These are phyloP conservation scores for Picochlorum sp. DNA, from an alignment of 139 green algal species.

Conservation along the genomic window DNA sequence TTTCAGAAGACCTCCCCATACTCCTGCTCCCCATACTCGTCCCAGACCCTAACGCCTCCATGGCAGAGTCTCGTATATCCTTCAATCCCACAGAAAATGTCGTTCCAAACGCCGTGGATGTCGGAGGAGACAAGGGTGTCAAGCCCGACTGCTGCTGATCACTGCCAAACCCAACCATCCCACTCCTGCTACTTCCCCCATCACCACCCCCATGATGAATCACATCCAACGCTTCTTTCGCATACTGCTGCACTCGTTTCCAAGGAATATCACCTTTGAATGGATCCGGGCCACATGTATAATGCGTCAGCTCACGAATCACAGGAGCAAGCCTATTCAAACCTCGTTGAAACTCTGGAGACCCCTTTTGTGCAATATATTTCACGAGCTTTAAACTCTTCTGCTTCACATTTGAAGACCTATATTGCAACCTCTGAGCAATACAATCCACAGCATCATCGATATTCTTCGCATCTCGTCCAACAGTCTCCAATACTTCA, in stretches of 20 bases:
- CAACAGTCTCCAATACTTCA: slow-evolving; percentile 47
- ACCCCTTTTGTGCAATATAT: slow-evolving; percentile 53
- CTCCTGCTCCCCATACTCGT: neutral
- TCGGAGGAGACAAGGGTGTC: neutral
- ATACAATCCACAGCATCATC: slow-evolving; percentile 44
- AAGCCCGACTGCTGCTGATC: neutral
- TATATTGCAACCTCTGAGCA: slow-evolving; percentile 38
- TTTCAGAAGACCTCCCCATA: too few relatives aligned
- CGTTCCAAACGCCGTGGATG: neutral
- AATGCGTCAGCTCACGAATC: slow-evolving; percentile 35
- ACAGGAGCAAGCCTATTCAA: slow-evolving; percentile 41
- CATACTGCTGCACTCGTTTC: slow-evolving; percentile 28
- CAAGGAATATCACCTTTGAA: slow-evolving; percentile 34
- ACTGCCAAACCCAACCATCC: slow-evolving; percentile 56
- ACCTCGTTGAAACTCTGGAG: slow-evolving; percentile 44
- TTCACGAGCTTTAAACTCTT: slow-evolving; percentile 72
- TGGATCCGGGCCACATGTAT: slow-evolving; percentile 18
- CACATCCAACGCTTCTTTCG: slow-evolving; percentile 16
- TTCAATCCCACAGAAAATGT: neutral
- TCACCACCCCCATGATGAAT: slow-evolving; percentile 9
- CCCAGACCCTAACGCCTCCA: neutral
- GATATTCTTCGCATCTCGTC: slow-evolving; percentile 26
- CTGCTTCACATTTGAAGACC: slow-evolving; percentile 57
- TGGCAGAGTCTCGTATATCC: neutral
- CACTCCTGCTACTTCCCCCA: neutral